Evolutionary conservation across 768 basidiomycete species (phyloP).

Genomic region (Rhizopogon roseolus): DNA sequence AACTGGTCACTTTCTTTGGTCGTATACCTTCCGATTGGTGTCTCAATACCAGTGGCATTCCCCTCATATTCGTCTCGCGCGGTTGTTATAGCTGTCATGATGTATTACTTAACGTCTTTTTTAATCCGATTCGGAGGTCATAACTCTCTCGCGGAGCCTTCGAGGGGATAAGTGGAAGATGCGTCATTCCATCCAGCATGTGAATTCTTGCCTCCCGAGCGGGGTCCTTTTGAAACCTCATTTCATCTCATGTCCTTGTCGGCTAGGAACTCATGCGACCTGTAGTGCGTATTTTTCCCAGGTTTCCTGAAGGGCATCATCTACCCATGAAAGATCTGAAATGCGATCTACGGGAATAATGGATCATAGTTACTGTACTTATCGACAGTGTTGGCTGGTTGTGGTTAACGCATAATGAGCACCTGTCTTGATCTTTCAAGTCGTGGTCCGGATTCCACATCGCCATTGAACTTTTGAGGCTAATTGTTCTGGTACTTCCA

Average conservation of each 20-base stretch:
- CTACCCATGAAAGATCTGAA: too few relatives aligned
- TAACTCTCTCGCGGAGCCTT: too few relatives aligned
- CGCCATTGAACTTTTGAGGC: background rate
- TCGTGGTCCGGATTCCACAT: too few relatives aligned
- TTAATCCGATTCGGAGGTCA: background rate
- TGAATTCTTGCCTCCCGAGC: too few relatives aligned
- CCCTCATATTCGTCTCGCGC: background rate
- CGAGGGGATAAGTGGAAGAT: too few relatives aligned
- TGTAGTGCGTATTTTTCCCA: background rate
- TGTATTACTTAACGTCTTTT: background rate
- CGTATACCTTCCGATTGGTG: background rate
- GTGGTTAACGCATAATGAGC: too few relatives aligned
- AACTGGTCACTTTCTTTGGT: background rate
- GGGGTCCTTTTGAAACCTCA: too few relatives aligned
- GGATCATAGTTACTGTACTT: background rate
- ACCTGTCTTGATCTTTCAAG: background rate
- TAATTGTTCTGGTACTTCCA: background rate
- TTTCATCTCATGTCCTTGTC: too few relatives aligned
- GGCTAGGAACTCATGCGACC: too few relatives aligned
- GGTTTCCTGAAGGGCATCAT: background rate
- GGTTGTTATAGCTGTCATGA: background rate
- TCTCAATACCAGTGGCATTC: background rate
- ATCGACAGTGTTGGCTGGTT: too few relatives aligned
- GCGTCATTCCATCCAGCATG: too few relatives aligned
- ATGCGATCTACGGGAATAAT: background rate